phyloP scores from a whole-genome alignment of 2,329 filamentous ascomycete species.

The Colletotrichum zoysiae region DNA sequence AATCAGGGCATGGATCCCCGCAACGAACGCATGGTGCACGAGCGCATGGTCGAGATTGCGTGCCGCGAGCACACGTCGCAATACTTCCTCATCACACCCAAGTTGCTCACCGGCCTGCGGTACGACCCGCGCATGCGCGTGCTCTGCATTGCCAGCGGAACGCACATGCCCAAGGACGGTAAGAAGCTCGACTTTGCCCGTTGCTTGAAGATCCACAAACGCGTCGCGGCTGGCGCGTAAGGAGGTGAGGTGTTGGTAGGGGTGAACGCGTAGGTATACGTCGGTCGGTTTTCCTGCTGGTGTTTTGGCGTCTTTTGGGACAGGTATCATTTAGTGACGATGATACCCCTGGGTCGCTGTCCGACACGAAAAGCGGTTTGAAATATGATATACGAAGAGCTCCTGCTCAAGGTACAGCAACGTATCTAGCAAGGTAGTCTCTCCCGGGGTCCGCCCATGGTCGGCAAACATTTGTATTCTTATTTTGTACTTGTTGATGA shows the following conservation, averaged over 20 bases:
- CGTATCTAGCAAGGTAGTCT: background rate
- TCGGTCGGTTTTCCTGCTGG: background rate
- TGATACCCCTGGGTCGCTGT: conserved; percentile 15
- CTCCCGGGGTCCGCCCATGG: too few species aligned
- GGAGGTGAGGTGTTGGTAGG: background rate
- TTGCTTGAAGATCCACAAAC: conserved; percentile 59
- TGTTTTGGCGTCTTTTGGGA: conserved; percentile 10
- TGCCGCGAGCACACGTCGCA: conserved; percentile 83
- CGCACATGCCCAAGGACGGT: conserved; percentile 72
- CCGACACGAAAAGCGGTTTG: background rate
- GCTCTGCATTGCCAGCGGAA: conserved; percentile 92
- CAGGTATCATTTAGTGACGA: conserved; percentile 13
- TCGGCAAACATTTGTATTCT: background rate
- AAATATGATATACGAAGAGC: background rate
- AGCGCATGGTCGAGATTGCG: conserved; percentile 97
- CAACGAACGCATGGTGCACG: conserved; percentile 98
- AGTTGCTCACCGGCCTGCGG: conserved; percentile 85
- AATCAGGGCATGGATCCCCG: conserved; percentile 99
- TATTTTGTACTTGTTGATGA: background rate
- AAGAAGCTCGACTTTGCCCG: conserved; percentile 63
- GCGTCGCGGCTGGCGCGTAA: conserved; percentile 52
- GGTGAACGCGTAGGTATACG: background rate
- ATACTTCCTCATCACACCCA: conserved; percentile 98
- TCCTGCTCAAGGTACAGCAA: background rate
- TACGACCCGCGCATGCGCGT: conserved; percentile 95